Evolutionary conservation across 192 early-diverging fungal species (phyloP), one percentile per base, ranked within the genome.

Genomic region (Coemansia sp.): DNA sequence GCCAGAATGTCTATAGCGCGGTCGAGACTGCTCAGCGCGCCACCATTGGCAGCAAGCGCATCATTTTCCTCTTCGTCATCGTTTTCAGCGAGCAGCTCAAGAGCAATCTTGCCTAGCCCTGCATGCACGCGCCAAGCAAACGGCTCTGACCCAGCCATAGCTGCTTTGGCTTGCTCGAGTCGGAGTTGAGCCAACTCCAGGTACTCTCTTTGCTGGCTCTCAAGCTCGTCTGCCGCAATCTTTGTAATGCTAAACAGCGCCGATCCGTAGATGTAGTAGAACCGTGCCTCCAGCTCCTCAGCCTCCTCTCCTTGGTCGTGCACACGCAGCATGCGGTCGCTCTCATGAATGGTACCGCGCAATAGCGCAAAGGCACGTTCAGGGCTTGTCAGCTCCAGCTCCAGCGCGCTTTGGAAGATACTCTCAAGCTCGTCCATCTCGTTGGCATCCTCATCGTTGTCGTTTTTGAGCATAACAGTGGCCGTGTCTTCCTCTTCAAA

Each of bases 341-440:
- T 78, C 48, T 84, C 83, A 46, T 84, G 83, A 25, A 84, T 65
- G 19, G 77, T 69, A 18, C 83, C 83, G 18, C 83, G 78, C 33
- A 82, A 67, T 21, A 82, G 60, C 3, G 65, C 64, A 0, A 65
- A 2, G 0, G 80, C 80, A 4, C 58, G 63, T 15, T 81, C 77
- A 34, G 27, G 1, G 43, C 51, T 41, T 38, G 40, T 13, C 32
- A 73, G 55, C 21, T 63, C 77, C n/a, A n/a, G n/a, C 8, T 53
- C 67, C 33, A 78, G 37, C 4, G 82, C 82, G 52, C 74, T 70
- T 38, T 75, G 68, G 26, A 73, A 81, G 15, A 83, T 70, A 0
- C 75, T 63, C 40, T 77, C 75, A 17, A 83, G 69, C 39, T 80
- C 74, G 38, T 70, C 68, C 21, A 83, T 56, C 30, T 83, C 79